Evolutionary conservation across 345 rosid genomes (phyloP).

Genomic region (Passiflora organensis): DNA sequence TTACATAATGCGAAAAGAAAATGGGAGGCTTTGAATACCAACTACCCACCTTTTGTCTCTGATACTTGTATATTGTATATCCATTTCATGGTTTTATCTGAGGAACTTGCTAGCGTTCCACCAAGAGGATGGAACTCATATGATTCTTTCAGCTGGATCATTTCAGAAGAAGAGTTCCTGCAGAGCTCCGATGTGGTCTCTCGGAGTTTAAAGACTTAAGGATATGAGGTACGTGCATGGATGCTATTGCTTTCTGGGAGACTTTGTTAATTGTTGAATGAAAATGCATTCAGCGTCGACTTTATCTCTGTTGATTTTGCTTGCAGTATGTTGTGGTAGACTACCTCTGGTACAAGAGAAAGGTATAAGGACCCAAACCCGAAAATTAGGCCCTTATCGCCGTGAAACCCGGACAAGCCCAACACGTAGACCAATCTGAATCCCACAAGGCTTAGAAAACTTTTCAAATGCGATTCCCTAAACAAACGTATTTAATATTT

Average conservation of each 20-base stretch:
- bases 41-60: too few relatives aligned
- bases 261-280: slow-evolving; percentile 6
- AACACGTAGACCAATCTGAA: too few relatives aligned
- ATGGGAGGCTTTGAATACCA: too few relatives aligned
- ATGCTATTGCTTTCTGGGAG: too few relatives aligned
- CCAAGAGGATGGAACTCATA: slow-evolving; percentile 98
- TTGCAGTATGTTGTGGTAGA: slow-evolving; percentile 87
- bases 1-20: background rate
- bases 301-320: slow-evolving; percentile 5
- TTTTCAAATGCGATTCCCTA: too few relatives aligned
- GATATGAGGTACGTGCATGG: slow-evolving; percentile 74
- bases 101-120: slow-evolving; percentile 55
- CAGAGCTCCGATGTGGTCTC: slow-evolving; percentile 60
- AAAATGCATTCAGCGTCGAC: background rate
- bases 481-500: too few relatives aligned
- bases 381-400: too few relatives aligned
- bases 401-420: too few relatives aligned
- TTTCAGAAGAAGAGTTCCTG: slow-evolving; percentile 83
- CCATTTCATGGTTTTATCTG: slow-evolving; percentile 30
- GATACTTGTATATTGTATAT: background rate
- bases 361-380: too few relatives aligned
- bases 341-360: slow-evolving; percentile 90
- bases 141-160: slow-evolving; percentile 85
- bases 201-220: slow-evolving; percentile 52
- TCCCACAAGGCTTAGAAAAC: too few relatives aligned